These are phyloP conservation scores for Xylogone sp. DNA, from an alignment of 2,329 filamentous ascomycete genomes.

Conservation along the genomic window DNA sequence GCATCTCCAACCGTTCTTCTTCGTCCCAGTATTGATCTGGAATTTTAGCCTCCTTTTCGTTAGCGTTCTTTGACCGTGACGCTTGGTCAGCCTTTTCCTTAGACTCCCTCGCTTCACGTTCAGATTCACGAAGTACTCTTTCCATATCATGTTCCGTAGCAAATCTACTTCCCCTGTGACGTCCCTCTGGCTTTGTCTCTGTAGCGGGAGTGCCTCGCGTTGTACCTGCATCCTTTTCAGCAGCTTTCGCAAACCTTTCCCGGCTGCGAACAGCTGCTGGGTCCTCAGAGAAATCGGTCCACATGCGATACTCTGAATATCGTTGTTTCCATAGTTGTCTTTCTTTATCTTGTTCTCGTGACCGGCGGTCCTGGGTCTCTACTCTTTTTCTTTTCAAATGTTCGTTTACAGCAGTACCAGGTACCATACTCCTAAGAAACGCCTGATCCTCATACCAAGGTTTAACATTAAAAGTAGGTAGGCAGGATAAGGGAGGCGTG, in stretches of 20 bases:
- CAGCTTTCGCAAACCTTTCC: conserved; percentile 23
- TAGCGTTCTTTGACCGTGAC: conserved; percentile 67
- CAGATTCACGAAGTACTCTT: conserved; percentile 67
- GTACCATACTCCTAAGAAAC: conserved; percentile 19
- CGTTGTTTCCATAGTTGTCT: conserved; percentile 19
- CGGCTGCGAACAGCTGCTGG: conserved; percentile 22
- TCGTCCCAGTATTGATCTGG: conserved; percentile 65
- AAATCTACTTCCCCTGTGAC: conserved; percentile 48
- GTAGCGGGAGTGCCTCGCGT: conserved; percentile 32
- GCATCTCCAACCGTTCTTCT: conserved; percentile 53
- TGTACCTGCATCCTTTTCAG: conserved; percentile 17
- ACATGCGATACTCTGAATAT: conserved; percentile 23
- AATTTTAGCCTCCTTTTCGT: conserved; percentile 72
- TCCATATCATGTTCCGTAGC: conserved; percentile 72
- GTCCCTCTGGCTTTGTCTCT: conserved; percentile 55
- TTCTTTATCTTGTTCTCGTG: conserved; percentile 21
- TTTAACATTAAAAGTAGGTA: conserved; percentile 19
- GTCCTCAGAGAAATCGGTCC: conserved; percentile 25
- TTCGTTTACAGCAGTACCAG: conserved; percentile 11
- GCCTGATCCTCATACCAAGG: conserved; percentile 20
- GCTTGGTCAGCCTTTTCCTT: conserved; percentile 62
- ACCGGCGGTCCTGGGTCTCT: conserved; percentile 3
- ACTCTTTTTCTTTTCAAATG: conserved; percentile 12
- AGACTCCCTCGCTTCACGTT: conserved; percentile 66
- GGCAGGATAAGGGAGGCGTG: conserved; percentile 22